phyloP scores from a whole-genome alignment of 345 rosid species.

The Eutrema heterophyllum region DNA sequence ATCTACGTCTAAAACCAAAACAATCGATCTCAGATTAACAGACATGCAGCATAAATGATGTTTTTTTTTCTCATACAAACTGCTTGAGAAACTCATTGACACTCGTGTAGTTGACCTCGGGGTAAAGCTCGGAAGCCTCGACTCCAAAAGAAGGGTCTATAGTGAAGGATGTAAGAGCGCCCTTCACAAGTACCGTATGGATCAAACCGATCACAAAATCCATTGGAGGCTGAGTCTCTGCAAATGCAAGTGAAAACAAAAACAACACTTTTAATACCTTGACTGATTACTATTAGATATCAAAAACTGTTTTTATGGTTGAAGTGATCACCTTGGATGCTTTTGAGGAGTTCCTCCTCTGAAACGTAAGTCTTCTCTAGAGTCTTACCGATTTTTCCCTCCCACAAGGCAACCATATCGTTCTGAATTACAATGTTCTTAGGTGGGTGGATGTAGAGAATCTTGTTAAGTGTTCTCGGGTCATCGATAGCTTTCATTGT shows the following conservation, averaged over 20 bases:
- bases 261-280: not conserved
- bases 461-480: slow-evolving; percentile 56
- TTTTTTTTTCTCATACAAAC: slow-evolving; percentile 26
- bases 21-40: not conserved
- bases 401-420: slow-evolving; percentile 66
- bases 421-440: slow-evolving; percentile 65
- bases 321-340: slow-evolving; percentile 51
- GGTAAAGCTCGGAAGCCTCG: slow-evolving; percentile 57
- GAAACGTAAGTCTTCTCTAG: slow-evolving; percentile 48
- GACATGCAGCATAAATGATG: not conserved
- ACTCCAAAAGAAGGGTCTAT: slow-evolving; percentile 40
- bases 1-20: not conserved
- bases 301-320: not conserved
- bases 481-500: slow-evolving; percentile 61
- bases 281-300: not conserved
- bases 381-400: slow-evolving; percentile 54
- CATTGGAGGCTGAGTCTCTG: slow-evolving; percentile 52
- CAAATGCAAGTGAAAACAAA: slow-evolving; percentile 21
- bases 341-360: slow-evolving; percentile 58
- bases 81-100: slow-evolving; percentile 37
- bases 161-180: slow-evolving; percentile 36
- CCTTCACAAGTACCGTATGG: slow-evolving; percentile 35
- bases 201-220: slow-evolving; percentile 29
- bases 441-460: slow-evolving; percentile 58
- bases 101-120: slow-evolving; percentile 47